Conservation (phyloP, 2,329 filamentous ascomycete genomes). For the Anisogramma anomala region DNA sequence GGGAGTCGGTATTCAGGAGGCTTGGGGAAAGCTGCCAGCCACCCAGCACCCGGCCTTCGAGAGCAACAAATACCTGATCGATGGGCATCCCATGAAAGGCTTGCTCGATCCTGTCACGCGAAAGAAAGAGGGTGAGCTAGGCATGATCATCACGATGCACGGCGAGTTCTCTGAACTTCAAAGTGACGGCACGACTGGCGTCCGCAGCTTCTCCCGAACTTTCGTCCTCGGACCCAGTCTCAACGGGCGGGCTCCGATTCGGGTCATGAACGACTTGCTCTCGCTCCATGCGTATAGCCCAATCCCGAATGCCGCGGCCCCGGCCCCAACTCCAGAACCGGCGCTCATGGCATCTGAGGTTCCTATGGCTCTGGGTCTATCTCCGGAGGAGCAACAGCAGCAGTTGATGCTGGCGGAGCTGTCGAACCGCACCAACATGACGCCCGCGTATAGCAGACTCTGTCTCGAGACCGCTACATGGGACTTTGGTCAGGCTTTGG, state of each 20-base stretch:
- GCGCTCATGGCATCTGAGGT: constrained; percentile 16
- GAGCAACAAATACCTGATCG: constrained; percentile 67
- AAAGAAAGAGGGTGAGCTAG: constrained; percentile 56
- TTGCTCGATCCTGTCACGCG: constrained; percentile 58
- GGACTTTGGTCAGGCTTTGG: constrained; percentile 65
- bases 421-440: constrained; percentile 70
- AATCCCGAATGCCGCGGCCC: constrained; percentile 32
- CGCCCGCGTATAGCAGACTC: constrained; percentile 62
- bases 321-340: constrained; percentile 20
- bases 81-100: constrained; percentile 63
- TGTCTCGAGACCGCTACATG: constrained; percentile 71
- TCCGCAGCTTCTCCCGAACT: constrained; percentile 71
- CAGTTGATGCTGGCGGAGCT: constrained; percentile 65
- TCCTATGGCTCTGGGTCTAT: constrained; percentile 12
- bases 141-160: constrained; percentile 67
- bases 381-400: constrained; percentile 39
- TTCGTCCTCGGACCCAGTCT: constrained; percentile 69
- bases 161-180: constrained; percentile 74
- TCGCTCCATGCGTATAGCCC: constrained; percentile 55
- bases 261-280: constrained; percentile 71
- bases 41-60: constrained; percentile 65
- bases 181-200: constrained; percentile 40
- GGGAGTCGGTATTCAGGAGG: constrained; percentile 53
- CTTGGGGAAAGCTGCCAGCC: constrained; percentile 59
- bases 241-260: constrained; percentile 50